Evolutionary conservation across 1,139 yeast genomes (phyloP).

Genomic region (Trichomonascaceae sp.): DNA sequence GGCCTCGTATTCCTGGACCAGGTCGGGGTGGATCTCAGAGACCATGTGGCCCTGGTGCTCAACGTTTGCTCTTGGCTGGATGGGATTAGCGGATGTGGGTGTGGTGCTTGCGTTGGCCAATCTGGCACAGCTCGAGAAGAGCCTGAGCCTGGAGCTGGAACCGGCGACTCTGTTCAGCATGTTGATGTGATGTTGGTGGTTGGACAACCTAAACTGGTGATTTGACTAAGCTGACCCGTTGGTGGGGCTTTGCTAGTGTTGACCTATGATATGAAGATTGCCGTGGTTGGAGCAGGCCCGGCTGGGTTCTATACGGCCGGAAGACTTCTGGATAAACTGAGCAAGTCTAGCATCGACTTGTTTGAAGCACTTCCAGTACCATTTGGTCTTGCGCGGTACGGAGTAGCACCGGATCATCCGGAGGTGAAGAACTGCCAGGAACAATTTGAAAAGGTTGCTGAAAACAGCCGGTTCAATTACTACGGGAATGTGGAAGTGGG

Average conservation of each 20-base stretch:
- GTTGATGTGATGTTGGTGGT: too few relatives aligned
- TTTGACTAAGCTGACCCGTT: too few relatives aligned
- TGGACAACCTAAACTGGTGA: too few relatives aligned
- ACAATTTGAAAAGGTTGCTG: constrained; percentile 54
- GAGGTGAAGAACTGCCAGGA: constrained; percentile 77
- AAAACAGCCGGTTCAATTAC: constrained; percentile 38
- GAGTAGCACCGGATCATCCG: constrained; percentile 99
- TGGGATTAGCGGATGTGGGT: too few relatives aligned
- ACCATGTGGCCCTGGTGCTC: neutral
- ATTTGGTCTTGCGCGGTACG: constrained; percentile 79
- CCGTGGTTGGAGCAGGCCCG: constrained; percentile 92
- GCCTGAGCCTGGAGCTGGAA: too few relatives aligned
- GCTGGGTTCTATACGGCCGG: constrained; percentile 90
- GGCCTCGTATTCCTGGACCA: constrained; percentile 37
- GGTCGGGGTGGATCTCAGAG: constrained; percentile 1
- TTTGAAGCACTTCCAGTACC: constrained; percentile 85
- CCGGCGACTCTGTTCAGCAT: too few relatives aligned
- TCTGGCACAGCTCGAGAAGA: too few relatives aligned
- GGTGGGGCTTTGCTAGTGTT: too few relatives aligned
- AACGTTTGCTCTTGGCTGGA: too few relatives aligned
- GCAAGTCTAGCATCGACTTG: constrained; percentile 27
- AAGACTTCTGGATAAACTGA: constrained; percentile 45
- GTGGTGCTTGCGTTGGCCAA: too few relatives aligned
- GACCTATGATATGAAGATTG: constrained; percentile 32
- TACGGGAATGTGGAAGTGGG: constrained; percentile 69